phyloP scores from a whole-genome alignment of 2,329 filamentous ascomycete genomes.

The Leptographium wingfieldii region DNA sequence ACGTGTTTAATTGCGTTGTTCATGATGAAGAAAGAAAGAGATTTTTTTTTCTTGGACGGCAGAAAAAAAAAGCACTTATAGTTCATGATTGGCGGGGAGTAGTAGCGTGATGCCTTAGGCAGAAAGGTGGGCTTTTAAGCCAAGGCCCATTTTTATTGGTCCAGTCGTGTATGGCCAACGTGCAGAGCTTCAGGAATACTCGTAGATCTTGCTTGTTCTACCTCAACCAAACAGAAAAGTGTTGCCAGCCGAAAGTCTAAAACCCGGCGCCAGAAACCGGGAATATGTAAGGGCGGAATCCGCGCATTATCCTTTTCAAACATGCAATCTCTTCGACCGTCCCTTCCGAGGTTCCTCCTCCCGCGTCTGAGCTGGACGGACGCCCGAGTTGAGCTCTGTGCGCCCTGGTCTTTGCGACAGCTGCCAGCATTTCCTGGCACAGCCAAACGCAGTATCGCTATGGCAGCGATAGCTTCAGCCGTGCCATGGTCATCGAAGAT shows the following conservation, averaged over 20 bases:
- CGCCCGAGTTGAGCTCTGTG: conserved; percentile 8
- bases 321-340: not conserved
- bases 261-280: not conserved
- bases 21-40: conserved; percentile 21
- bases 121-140: not conserved
- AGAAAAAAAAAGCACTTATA: conserved; percentile 7
- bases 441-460: not conserved
- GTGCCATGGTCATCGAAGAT: not conserved
- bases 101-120: conserved; percentile 6
- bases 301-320: not conserved
- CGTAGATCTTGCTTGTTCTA: not conserved
- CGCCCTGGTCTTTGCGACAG: not conserved
- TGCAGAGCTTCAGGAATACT: too few relatives aligned
- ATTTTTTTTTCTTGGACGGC: not conserved
- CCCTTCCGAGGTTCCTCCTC: conserved; percentile 39
- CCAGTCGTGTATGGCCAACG: not conserved
- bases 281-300: not conserved
- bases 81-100: not conserved
- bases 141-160: not conserved
- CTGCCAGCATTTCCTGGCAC: not conserved
- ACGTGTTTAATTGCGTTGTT: conserved; percentile 37
- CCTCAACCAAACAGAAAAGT: not conserved
- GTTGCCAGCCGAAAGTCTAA: not conserved
- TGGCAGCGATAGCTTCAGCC: not conserved
- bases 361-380: conserved; percentile 42